phyloP scores from a whole-genome alignment of 202 grass and related monocot species.

The Miscanthus sacchariflorus region DNA sequence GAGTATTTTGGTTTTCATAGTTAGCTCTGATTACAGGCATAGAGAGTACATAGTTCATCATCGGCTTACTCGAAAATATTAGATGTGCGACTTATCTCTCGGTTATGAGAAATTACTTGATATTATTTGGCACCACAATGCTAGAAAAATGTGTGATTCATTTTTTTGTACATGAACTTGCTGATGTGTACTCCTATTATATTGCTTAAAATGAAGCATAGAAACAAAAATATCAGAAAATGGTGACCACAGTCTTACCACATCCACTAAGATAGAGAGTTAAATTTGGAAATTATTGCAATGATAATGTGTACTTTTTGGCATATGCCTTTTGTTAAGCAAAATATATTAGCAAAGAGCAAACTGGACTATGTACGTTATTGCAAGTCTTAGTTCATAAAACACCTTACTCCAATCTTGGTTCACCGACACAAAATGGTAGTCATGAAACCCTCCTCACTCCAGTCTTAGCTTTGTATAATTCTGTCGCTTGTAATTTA shows the following conservation, averaged over 20 bases:
- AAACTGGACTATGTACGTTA: too few species aligned
- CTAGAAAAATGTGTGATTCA: neutral
- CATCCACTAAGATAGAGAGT: neutral
- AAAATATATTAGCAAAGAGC: neutral
- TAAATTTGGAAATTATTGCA: neutral
- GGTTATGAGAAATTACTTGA: too few species aligned
- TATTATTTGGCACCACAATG: too few species aligned
- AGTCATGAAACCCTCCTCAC: neutral
- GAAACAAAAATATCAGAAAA: neutral
- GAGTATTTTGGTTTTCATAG: neutral
- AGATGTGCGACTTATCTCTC: too few species aligned
- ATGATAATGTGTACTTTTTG: neutral
- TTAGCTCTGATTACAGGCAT: neutral
- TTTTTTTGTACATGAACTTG: neutral
- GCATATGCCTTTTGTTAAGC: neutral
- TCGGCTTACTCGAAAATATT: too few species aligned
- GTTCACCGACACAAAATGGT: too few species aligned
- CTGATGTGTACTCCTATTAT: neutral
- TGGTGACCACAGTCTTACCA: neutral
- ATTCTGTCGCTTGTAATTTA: too few species aligned
- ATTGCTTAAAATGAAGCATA: neutral
- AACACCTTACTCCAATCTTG: too few species aligned
- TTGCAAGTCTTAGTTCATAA: too few species aligned
- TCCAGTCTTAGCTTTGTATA: neutral
- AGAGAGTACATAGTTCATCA: too few species aligned